Evolutionary conservation across 208 protist species (phyloP).

Genomic region (Trichomonas tenax): DNA sequence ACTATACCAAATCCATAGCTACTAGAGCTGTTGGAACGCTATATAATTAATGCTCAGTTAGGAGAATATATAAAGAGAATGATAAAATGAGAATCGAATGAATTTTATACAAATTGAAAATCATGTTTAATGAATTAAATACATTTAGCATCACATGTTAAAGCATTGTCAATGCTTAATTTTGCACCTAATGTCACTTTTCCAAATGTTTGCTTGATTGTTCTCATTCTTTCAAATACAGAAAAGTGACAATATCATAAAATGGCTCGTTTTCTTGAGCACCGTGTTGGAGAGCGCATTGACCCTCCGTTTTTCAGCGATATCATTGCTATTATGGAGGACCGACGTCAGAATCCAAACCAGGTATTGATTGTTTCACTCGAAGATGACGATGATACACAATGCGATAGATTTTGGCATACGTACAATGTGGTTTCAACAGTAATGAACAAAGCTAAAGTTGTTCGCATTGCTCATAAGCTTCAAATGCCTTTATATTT

Average conservation of each 20-base stretch:
- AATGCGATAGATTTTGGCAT: background rate
- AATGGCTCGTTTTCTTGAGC: background rate
- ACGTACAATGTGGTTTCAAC: background rate
- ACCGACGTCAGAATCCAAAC: background rate
- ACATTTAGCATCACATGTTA: no score
- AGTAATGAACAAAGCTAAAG: background rate
- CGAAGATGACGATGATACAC: background rate
- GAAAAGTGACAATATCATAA: background rate
- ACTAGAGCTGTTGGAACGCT: no score
- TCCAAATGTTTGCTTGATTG: background rate
- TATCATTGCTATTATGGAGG: background rate
- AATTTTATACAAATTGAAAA: no score
- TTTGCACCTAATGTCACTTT: no score
- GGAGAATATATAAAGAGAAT: no score
- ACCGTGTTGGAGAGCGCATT: background rate
- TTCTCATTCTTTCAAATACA: background rate
- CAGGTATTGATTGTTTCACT: background rate
- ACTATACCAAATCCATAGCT: no score
- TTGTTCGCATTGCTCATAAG: background rate
- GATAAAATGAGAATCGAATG: no score
- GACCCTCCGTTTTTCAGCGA: background rate
- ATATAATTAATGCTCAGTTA: no score
- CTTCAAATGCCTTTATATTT: background rate
- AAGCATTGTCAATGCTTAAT: no score
- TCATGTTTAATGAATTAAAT: no score